These are phyloP conservation scores for Fusarium haematococcum DNA, from an alignment of 2,329 filamentous ascomycete genomes.

Conservation along the genomic window DNA sequence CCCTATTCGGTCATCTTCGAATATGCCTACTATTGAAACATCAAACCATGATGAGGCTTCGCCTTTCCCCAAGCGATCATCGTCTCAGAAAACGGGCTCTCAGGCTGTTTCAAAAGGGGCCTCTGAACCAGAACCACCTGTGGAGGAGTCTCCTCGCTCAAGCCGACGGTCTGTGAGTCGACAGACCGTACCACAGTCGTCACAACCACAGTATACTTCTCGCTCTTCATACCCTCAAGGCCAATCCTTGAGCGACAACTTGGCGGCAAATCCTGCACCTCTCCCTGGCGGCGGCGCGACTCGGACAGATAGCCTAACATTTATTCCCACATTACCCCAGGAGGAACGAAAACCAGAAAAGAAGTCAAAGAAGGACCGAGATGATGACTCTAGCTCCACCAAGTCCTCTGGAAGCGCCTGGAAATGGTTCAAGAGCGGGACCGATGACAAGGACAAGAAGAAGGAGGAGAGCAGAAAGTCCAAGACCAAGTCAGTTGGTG, in stretches of 20 bases:
- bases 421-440: constrained; percentile 85
- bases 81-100: constrained; percentile 63
- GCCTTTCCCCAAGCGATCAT: constrained; percentile 65
- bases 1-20: constrained; percentile 50
- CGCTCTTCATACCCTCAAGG: constrained; percentile 43
- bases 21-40: constrained; percentile 71
- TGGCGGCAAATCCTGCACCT: constrained; percentile 64
- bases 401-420: constrained; percentile 77
- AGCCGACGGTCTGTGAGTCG: constrained; percentile 36
- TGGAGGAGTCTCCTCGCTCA: constrained; percentile 60
- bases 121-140: constrained; percentile 39
- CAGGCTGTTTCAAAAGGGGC: constrained; percentile 54
- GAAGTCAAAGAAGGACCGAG: constrained; percentile 79
- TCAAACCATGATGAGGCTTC: constrained; percentile 60
- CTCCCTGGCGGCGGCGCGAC: constrained; percentile 74
- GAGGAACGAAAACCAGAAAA: constrained; percentile 83
- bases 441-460: constrained; percentile 73
- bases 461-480: constrained; percentile 74
- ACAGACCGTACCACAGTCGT: constrained; percentile 31
- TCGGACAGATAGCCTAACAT: constrained; percentile 81
- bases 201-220: constrained; percentile 44
- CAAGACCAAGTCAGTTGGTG: constrained; percentile 68
- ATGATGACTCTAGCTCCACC: constrained; percentile 68
- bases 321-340: constrained; percentile 77
- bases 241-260: constrained; percentile 45